Evolutionary conservation across 192 early-diverging fungal species (phyloP), one percentile per base, ranked within the genome.

Genomic region (Funneliformis geosporum): DNA sequence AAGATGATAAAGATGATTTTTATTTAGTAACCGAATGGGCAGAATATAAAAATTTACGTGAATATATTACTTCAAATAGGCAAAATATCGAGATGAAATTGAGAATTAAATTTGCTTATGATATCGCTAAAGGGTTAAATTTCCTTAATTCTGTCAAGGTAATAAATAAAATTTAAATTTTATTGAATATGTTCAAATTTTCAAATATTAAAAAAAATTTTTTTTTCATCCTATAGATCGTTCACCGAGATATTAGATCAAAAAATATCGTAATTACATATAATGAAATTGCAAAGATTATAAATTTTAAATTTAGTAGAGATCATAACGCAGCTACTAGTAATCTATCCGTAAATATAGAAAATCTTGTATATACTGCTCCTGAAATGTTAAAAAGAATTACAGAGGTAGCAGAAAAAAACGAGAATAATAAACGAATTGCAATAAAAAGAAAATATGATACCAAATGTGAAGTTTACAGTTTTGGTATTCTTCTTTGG

Each of bases 401-500:
- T 55, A 21, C 50, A 0, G 50, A 18, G 18, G 50, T 7, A 55
- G 16, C 3, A 0, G 47, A 50, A 16, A 50, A 50, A 0, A 55
- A 18, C 5, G 12, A 50, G 4, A 18, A 18, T 18, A 1, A 21
- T 18, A 6, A 1, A n/a, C n/a, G 5, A 5, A 18, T 1, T 0
- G 5, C 1, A 9, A 5, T 4, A 44, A n/a, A n/a, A n/a, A n/a
- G 5, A 44, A 44, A 44, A 10, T 55, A 55, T n/a, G 50, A 55
- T 55, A 55, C 50, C 5, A 55, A 55, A 55, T 55, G 65, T 67
- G 38, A 67, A 67, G 38, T 67, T 67, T 67, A 67, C 23, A 67
- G 65, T 39, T 67, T 67, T 28, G 65, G 65, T 39, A 67, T 67
- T 67, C 38, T 67, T 12, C 25, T 67, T 27, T 67, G 65, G 65